Percentiles rank a stretch among this genome's conserved stretches.
Evolutionary conservation across 805 yeast genomes (phyloP).

Genomic region (Lachancea cidri): DNA sequence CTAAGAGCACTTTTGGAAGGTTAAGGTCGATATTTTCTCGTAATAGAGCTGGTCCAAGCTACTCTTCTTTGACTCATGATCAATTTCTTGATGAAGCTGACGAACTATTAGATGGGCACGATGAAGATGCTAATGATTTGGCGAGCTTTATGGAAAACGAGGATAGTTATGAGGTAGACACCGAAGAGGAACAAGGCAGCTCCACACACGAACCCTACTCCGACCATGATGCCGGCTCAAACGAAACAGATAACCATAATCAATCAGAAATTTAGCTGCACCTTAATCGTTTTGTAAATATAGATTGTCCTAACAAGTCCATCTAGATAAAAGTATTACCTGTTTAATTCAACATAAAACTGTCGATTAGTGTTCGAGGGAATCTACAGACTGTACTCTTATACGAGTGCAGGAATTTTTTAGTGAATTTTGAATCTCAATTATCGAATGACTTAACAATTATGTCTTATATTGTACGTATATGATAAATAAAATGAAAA

Average conservation of each 20-base stretch:
- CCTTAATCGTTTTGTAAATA: neutral
- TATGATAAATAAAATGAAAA: neutral
- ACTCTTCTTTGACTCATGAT: conserved; percentile 29
- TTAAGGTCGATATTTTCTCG: conserved; percentile 23
- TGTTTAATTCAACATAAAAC: no score
- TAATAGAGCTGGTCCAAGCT: conserved; percentile 30
- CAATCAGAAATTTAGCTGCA: neutral
- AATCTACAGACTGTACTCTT: no score
- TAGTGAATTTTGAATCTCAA: no score
- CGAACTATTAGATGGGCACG: conserved; percentile 34
- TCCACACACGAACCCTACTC: conserved; percentile 14
- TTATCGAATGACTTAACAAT: no score
- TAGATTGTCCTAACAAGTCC: neutral
- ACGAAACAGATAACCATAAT: neutral
- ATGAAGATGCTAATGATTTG: conserved; percentile 47
- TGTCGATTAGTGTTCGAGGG: no score
- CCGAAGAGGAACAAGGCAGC: conserved; percentile 21
- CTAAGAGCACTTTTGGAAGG: conserved; percentile 11
- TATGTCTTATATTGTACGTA: no score
- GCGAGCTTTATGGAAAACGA: conserved; percentile 38
- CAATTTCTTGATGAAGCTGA: conserved; percentile 35
- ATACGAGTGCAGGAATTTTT: no score
- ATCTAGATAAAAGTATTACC: no score
- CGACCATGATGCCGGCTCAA: conserved; percentile 8
- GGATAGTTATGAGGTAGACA: conserved; percentile 34